Conservation (phyloP, 495 filamentous ascomycete species). For the Entonaema liquescens region DNA sequence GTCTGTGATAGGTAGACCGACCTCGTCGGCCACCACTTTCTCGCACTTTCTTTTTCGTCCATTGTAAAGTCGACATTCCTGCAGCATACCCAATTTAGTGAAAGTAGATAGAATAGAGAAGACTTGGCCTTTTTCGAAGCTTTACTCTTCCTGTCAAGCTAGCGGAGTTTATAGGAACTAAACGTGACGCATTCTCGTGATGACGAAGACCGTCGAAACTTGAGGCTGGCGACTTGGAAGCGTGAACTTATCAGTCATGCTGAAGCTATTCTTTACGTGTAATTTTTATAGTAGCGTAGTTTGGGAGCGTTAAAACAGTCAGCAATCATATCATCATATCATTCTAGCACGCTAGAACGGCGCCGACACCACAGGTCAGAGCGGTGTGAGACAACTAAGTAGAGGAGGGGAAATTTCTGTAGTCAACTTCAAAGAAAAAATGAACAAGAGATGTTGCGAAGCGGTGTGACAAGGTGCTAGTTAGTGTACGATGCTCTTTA, state of each 20-base stretch:
- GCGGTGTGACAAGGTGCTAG: slow-evolving; percentile 33
- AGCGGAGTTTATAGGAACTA: slow-evolving; percentile 24
- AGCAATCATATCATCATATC: slow-evolving; percentile 12
- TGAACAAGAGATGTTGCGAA: slow-evolving; percentile 23
- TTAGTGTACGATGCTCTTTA: slow-evolving; percentile 10
- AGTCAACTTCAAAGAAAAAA: slow-evolving; percentile 9
- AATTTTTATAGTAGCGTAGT: slow-evolving; percentile 10
- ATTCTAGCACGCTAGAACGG: slow-evolving; percentile 14
- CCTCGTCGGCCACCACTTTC: slow-evolving; percentile 33
- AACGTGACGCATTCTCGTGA: slow-evolving; percentile 30
- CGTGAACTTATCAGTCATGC: slow-evolving; percentile 8
- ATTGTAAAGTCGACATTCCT: slow-evolving; percentile 24
- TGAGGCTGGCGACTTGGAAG: slow-evolving; percentile 26
- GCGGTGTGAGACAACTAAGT: slow-evolving; percentile 33
- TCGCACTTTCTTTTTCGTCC: slow-evolving; percentile 34
- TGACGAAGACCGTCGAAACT: slow-evolving; percentile 12
- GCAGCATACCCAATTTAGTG: slow-evolving; percentile 34
- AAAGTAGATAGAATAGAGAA: slow-evolving; percentile 3
- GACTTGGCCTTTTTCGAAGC: slow-evolving; percentile 23
- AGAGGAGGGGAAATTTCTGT: background rate
- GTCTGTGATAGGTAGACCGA: slow-evolving; percentile 28
- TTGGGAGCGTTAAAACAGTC: slow-evolving; percentile 10
- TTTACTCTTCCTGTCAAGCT: slow-evolving; percentile 23
- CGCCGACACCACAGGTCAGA: slow-evolving; percentile 6
- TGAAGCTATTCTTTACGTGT: slow-evolving; percentile 19